A percentile compares a stretch with the other conserved stretches of the same genome.
phyloP scores from a whole-genome alignment of 352 stramenopile genomes.

The Plasmopara halstedii region DNA sequence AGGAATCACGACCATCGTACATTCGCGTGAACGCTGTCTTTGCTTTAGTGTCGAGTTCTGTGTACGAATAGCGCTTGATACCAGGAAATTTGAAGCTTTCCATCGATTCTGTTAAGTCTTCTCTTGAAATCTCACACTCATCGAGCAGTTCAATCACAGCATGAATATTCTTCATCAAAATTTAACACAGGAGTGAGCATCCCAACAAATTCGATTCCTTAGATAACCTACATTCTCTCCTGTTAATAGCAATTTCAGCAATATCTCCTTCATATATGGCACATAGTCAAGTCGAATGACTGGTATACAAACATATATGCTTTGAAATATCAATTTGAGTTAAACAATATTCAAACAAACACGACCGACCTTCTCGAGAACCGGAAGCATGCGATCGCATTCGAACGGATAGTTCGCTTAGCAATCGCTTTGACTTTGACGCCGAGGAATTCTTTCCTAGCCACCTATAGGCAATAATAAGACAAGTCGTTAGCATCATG shows the following conservation, averaged over 20 bases:
- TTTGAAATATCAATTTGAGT: no score
- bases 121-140: conserved; percentile 93
- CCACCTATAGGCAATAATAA: conserved; percentile 90
- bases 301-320: conserved; percentile 7
- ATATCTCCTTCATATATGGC: conserved; percentile 87
- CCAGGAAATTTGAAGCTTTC: conserved; percentile 84
- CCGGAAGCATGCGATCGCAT: conserved; percentile 85
- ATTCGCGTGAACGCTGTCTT: conserved; percentile 93
- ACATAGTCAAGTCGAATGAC: conserved; percentile 86
- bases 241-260: conserved; percentile 66
- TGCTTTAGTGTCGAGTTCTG: conserved; percentile 74
- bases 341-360: conserved; percentile 1
- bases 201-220: no score
- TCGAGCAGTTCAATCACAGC: conserved; percentile 94
- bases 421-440: conserved; percentile 91
- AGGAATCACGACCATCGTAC: conserved; percentile 22
- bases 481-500: no score
- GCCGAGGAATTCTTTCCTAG: conserved; percentile 96
- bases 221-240: conserved; percentile 58
- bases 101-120: conserved; percentile 97
- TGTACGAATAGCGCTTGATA: conserved; percentile 69
- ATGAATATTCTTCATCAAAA: conserved; percentile 50
- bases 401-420: conserved; percentile 94
- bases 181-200: neutral
- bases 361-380: conserved; percentile 61